Evolutionary conservation across 139 green algal species (phyloP).

Genomic region (Ulvella scutata): DNA sequence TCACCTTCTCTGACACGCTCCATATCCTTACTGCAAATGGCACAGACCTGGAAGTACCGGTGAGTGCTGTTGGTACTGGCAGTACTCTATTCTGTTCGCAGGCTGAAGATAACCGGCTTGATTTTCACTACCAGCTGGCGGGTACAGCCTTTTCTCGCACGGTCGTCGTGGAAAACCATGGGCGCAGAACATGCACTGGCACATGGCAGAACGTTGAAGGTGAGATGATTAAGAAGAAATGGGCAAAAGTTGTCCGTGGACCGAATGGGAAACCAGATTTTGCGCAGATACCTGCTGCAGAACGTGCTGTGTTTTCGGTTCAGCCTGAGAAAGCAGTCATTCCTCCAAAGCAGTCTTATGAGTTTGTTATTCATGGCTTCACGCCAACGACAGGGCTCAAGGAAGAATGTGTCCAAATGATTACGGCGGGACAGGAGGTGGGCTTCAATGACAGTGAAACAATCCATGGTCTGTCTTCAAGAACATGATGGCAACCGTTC

Average conservation of each 20-base stretch:
- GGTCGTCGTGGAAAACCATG: conserved; percentile 41
- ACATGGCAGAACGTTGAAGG: conserved; percentile 33
- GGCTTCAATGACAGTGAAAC: neutral
- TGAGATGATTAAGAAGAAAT: conserved; percentile 22
- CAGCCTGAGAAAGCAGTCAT: conserved; percentile 26
- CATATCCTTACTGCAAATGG: conserved; percentile 61
- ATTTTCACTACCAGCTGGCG: conserved; percentile 55
- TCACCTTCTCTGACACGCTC: conserved; percentile 43
- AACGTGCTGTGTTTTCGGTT: conserved; percentile 28
- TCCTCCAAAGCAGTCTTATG: conserved; percentile 22
- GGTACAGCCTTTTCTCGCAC: conserved; percentile 34
- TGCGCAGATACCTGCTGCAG: neutral
- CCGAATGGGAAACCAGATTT: neutral
- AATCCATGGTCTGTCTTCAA: neutral
- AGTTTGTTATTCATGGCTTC: conserved; percentile 34
- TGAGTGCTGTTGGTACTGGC: conserved; percentile 20
- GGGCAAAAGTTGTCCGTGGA: conserved; percentile 7
- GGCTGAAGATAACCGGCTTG: conserved; percentile 19
- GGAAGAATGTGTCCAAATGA: conserved; percentile 24
- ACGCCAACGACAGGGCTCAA: conserved; percentile 9
- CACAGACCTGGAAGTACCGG: conserved; percentile 23
- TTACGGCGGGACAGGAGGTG: neutral
- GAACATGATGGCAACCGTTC: neutral
- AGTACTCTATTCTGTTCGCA: conserved; percentile 41
- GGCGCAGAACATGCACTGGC: conserved; percentile 25